These are phyloP conservation scores for Saccharomycopsis lassenensis DNA, from an alignment of 805 yeast genomes.

Conservation along the genomic window DNA sequence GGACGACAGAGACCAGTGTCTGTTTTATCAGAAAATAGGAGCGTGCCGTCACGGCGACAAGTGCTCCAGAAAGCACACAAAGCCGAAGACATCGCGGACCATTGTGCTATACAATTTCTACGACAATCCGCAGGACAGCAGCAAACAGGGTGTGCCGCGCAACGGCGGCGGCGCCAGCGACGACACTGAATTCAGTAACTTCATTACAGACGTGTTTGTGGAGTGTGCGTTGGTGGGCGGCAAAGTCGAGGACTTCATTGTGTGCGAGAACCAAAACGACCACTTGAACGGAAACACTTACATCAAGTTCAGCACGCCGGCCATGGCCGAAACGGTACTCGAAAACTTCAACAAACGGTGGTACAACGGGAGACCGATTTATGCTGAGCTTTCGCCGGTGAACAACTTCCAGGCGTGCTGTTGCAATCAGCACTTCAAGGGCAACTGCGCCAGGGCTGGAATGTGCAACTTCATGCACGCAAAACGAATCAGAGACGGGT, in stretches of 20 bases:
- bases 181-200: constrained; percentile 38
- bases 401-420: constrained; percentile 56
- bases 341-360: constrained; percentile 63
- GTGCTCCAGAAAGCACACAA: constrained; percentile 64
- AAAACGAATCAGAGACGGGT: constrained; percentile 38
- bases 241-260: constrained; percentile 48
- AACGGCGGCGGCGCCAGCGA: constrained; percentile 8
- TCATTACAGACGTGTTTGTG: constrained; percentile 61
- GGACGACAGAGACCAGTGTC: too few relatives aligned
- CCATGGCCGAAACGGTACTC: constrained; percentile 50
- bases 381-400: constrained; percentile 71
- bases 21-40: constrained; percentile 71
- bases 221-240: constrained; percentile 40
- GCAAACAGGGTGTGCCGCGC: not conserved
- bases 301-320: constrained; percentile 43
- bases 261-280: constrained; percentile 74
- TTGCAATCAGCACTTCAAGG: constrained; percentile 59
- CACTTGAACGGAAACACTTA: constrained; percentile 85
- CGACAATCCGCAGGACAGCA: constrained; percentile 42
- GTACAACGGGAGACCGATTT: constrained; percentile 72
- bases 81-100: constrained; percentile 56
- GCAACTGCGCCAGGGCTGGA: constrained; percentile 66
- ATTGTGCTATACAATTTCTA: constrained; percentile 55
- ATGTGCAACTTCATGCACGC: constrained; percentile 84
- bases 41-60: constrained; percentile 90